Conservation (phyloP, 257 asterid genomes). For the Solanum okadae region DNA sequence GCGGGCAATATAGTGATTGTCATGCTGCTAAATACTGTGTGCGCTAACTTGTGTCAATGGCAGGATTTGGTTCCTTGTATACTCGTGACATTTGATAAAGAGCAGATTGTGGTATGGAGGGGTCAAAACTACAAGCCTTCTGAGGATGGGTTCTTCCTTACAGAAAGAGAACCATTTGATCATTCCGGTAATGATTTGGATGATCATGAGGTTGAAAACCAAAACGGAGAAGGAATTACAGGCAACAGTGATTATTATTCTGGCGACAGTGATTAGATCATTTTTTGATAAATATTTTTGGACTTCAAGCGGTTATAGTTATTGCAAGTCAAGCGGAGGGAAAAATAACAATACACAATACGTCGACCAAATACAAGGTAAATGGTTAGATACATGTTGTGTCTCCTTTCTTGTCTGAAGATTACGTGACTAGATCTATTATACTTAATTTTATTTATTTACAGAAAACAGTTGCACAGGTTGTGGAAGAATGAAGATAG, state of each 20-base stretch:
- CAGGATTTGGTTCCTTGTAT: slow-evolving; percentile 91
- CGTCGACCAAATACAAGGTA: not conserved
- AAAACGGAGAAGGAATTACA: slow-evolving; percentile 7
- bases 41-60: not conserved
- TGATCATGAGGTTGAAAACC: slow-evolving; percentile 7
- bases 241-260: slow-evolving; percentile 16
- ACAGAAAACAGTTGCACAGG: not conserved
- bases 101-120: slow-evolving; percentile 88
- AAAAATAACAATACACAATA: not conserved
- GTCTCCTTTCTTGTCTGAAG: not conserved
- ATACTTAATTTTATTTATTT: not conserved
- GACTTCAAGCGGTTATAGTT: not conserved
- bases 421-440: not conserved
- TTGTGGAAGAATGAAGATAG: not conserved
- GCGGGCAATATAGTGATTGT: not conserved
- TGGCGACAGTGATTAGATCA: slow-evolving; percentile 23
- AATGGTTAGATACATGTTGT: not conserved
- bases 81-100: slow-evolving; percentile 84
- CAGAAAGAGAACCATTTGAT: slow-evolving; percentile 45
- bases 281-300: not conserved
- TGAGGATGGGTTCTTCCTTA: slow-evolving; percentile 50
- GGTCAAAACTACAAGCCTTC: slow-evolving; percentile 58
- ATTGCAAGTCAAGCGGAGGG: not conserved
- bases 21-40: not conserved
- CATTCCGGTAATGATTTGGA: slow-evolving; percentile 15